Evolutionary conservation across 352 stramenopile species (phyloP).

Genomic region (Globisporangium echinulatum): DNA sequence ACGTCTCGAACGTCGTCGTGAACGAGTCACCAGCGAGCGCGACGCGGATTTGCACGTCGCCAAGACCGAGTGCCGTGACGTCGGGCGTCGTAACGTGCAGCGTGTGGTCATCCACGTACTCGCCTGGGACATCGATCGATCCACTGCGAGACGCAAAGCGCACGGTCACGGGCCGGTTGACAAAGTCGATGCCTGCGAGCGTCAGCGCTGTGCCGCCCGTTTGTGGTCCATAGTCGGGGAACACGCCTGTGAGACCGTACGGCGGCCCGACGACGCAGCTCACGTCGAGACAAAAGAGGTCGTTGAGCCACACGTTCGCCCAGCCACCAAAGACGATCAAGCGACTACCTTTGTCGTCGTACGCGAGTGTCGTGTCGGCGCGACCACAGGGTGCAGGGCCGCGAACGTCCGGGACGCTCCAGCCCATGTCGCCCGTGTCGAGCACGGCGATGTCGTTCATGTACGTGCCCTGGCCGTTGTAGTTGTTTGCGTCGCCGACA

Average conservation of each 20-base stretch:
- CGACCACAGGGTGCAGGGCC: constrained; percentile 82
- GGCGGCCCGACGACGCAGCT: constrained; percentile 93
- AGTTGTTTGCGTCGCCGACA: constrained; percentile 84
- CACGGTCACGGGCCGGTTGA: constrained; percentile 64
- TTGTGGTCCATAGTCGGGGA: constrained; percentile 88
- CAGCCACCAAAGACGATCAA: constrained; percentile 95
- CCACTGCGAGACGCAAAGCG: constrained; percentile 91
- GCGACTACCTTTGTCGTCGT: constrained; percentile 88
- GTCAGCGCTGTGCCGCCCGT: constrained; percentile 86
- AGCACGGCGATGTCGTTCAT: constrained; percentile 90
- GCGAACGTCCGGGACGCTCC: constrained; percentile 73
- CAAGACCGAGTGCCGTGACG: constrained; percentile 84
- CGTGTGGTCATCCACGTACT: constrained; percentile 87
- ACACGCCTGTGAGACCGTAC: constrained; percentile 91
- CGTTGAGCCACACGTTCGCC: constrained; percentile 92
- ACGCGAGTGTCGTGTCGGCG: constrained; percentile 91
- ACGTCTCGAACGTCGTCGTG: constrained; percentile 91
- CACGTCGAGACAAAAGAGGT: constrained; percentile 91
- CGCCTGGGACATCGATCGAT: constrained; percentile 83
- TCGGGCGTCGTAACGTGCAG: constrained; percentile 87
- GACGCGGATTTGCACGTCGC: constrained; percentile 86
- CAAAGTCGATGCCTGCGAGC: constrained; percentile 92
- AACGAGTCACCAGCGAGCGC: constrained; percentile 91
- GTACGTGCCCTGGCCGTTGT: constrained; percentile 78
- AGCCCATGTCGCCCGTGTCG: constrained; percentile 90